Evolutionary conservation across 805 yeast species (phyloP).

Genomic region (Starmerella scarabaei): DNA sequence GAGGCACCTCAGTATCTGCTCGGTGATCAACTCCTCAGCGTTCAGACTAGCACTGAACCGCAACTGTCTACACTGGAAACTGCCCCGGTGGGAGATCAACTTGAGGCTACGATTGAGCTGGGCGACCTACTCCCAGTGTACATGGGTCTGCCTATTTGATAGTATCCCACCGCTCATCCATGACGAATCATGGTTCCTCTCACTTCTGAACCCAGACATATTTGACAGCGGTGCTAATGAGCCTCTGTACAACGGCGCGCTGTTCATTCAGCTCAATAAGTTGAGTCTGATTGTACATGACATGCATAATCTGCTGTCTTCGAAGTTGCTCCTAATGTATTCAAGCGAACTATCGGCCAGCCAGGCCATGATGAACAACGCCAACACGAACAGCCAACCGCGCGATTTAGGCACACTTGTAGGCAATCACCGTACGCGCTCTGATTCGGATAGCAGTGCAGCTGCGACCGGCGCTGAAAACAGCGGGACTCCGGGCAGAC

Average conservation of each 20-base stretch:
- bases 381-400: conserved; percentile 3
- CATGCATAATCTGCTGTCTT: conserved; percentile 27
- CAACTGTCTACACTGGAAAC: conserved; percentile 82
- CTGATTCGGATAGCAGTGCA: background rate
- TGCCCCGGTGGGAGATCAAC: conserved; percentile 93
- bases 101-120: conserved; percentile 79
- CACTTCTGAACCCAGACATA: conserved; percentile 16
- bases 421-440: background rate
- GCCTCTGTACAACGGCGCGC: conserved; percentile 16
- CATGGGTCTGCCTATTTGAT: conserved; percentile 75
- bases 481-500: background rate
- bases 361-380: conserved; percentile 15
- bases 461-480: background rate
- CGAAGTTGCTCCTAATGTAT: conserved; percentile 16
- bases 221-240: conserved; percentile 25
- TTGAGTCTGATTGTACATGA: conserved; percentile 28
- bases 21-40: conserved; percentile 75
- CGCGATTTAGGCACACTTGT: background rate
- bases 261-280: conserved; percentile 26
- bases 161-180: conserved; percentile 69
- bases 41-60: conserved; percentile 85
- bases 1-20: conserved; percentile 73
- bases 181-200: conserved; percentile 67
- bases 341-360: conserved; percentile 12
- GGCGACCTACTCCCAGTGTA: conserved; percentile 89